Conservation (phyloP, 768 basidiomycete species). For the Suillus occidentalis region DNA sequence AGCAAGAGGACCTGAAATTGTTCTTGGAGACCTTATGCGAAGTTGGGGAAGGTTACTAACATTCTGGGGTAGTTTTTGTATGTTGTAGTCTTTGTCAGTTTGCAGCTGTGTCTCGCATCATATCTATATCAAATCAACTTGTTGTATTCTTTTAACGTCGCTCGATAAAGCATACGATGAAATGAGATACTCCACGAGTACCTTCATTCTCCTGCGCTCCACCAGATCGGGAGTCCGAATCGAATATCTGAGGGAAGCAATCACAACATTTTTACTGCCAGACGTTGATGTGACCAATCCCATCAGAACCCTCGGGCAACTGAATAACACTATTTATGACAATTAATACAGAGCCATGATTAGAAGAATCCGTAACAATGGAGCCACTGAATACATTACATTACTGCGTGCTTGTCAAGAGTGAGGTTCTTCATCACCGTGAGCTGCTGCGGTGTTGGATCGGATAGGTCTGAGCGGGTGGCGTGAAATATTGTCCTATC, state of each 20-base stretch:
- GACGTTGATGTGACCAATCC: conserved; percentile 4
- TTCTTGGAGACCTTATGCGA: conserved; percentile 79
- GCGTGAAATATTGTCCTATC: conserved; percentile 62
- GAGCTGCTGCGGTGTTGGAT: conserved; percentile 17
- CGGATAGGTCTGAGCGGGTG: conserved; percentile 28
- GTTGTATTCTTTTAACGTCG: neutral
- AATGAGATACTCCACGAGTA: neutral
- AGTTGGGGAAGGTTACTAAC: conserved; percentile 38
- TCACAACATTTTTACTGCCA: conserved; percentile 77
- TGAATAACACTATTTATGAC: conserved; percentile 54
- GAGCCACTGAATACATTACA: conserved; percentile 26
- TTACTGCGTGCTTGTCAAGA: conserved; percentile 63
- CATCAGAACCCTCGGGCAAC: conserved; percentile 13
- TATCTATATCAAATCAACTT: neutral
- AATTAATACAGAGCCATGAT: conserved; percentile 5
- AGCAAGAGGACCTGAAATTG: conserved; percentile 72
- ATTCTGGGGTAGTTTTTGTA: neutral
- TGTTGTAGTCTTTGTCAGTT: neutral
- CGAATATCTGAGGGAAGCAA: conserved; percentile 83
- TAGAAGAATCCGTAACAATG: conserved; percentile 5
- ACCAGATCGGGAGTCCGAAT: conserved; percentile 27
- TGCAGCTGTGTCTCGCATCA: conserved; percentile 2
- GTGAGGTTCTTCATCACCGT: conserved; percentile 34
- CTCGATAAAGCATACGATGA: neutral
- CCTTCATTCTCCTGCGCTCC: conserved; percentile 28